Conservation (phyloP, 2,329 filamentous ascomycete genomes). For the Calonectria henricotiae region DNA sequence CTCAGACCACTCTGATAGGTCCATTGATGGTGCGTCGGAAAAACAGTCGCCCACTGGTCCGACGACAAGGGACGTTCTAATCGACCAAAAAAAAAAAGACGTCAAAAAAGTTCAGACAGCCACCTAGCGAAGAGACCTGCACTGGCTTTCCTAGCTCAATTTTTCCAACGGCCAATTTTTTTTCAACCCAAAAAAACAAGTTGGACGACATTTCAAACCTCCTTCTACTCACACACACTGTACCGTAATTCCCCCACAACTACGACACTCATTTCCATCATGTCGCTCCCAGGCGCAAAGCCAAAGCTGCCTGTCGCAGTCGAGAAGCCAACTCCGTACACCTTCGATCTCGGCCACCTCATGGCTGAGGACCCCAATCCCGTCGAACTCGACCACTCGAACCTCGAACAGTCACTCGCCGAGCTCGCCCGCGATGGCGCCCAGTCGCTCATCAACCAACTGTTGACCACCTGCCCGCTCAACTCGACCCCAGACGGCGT, state of each 20-base stretch:
- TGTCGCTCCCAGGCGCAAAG: slow-evolving; percentile 59
- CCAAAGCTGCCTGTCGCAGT: slow-evolving; percentile 76
- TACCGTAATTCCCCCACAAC: not conserved
- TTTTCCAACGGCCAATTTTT: not conserved
- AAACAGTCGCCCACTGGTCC: slow-evolving; percentile 52
- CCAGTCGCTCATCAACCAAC: slow-evolving; percentile 93
- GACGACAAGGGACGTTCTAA: slow-evolving; percentile 47
- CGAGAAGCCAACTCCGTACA: slow-evolving; percentile 90
- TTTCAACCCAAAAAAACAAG: not conserved
- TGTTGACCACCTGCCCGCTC: slow-evolving; percentile 90
- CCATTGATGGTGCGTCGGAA: slow-evolving; percentile 39
- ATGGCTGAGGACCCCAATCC: slow-evolving; percentile 92
- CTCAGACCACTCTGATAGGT: slow-evolving; percentile 41
- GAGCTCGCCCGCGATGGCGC: slow-evolving; percentile 88
- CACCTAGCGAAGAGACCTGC: slow-evolving; percentile 35
- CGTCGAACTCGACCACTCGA: slow-evolving; percentile 69
- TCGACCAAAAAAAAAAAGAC: slow-evolving; percentile 53
- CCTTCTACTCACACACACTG: not conserved
- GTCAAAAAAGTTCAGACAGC: slow-evolving; percentile 48
- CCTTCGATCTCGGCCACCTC: slow-evolving; percentile 92
- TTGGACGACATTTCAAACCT: not conserved
- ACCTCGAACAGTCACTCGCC: slow-evolving; percentile 79
- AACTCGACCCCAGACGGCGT: slow-evolving; percentile 80
- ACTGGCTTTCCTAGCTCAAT: slow-evolving; percentile 26
- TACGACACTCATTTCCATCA: slow-evolving; percentile 42